Percentiles rank a stretch among this genome's conserved stretches.
Evolutionary conservation across 371 early-diverging fungal species (phyloP).

Genomic region (Mucor indicus): DNA sequence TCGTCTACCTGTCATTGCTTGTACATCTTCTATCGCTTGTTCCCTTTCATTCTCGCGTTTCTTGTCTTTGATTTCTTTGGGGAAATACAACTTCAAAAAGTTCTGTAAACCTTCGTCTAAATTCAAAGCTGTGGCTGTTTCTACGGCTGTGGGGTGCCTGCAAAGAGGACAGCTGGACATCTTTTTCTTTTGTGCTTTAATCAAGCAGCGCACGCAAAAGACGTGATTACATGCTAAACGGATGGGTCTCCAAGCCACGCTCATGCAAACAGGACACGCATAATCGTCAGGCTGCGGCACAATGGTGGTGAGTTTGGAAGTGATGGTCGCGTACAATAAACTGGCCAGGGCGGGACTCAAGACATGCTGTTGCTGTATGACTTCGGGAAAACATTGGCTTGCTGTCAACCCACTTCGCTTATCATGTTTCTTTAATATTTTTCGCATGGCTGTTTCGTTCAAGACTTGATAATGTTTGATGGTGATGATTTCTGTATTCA

Average conservation of each 20-base stretch:
- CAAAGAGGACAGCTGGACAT: constrained; percentile 74
- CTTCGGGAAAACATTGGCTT: constrained; percentile 29
- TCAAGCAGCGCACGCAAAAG: constrained; percentile 74
- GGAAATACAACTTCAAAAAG: constrained; percentile 69
- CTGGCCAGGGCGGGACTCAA: constrained; percentile 33
- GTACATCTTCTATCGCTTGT: constrained; percentile 61
- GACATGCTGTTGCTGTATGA: constrained; percentile 23
- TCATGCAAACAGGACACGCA: constrained; percentile 44
- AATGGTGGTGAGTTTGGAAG: constrained; percentile 49
- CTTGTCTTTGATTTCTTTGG: constrained; percentile 69
- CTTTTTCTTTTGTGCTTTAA: constrained; percentile 62
- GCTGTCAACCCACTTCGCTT: constrained; percentile 69
- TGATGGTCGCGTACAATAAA: constrained; percentile 37
- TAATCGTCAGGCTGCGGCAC: constrained; percentile 81
- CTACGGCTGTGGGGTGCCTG: constrained; percentile 56
- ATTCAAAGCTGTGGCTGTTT: constrained; percentile 53
- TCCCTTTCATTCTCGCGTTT: constrained; percentile 64
- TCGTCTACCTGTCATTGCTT: constrained; percentile 51
- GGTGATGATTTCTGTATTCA: constrained; percentile 66
- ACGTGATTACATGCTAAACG: constrained; percentile 68
- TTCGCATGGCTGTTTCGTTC: constrained; percentile 76
- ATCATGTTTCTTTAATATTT: constrained; percentile 85
- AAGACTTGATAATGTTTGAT: constrained; percentile 70
- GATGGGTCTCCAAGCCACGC: constrained; percentile 72
- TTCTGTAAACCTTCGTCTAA: constrained; percentile 64